Base-by-base conservation (phyloP, 2,329 filamentous ascomycete species). In the Monilinia aucupariae region DNA sequence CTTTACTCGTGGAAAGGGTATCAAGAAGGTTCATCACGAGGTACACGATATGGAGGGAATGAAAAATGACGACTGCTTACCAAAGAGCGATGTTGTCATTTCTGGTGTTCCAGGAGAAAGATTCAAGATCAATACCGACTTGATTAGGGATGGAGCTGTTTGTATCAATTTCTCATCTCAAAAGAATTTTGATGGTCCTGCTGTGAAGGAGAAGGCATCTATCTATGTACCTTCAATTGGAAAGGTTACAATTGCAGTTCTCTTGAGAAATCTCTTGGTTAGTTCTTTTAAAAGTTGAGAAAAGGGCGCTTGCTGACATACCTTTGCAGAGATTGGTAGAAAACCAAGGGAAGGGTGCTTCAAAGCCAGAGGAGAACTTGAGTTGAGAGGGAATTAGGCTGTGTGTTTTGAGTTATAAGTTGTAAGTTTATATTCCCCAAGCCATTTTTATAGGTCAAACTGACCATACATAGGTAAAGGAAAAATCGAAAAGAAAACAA, bases 101-200 rank as follows among this genome's bases (percentile, higher is more conserved):
- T 90, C 90, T 61, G 94, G 94, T 68, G 94, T 99, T 2, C 94
- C 94, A 0, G 85, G 86, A 30, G 89, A 96, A 67, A 84, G 82
- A 65, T 99, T 89, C 83, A 97, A 97, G 80, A 89, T 99, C 32
- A 90, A 92, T 7, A 89, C 88, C 4, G 84, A 90, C 59, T 79
- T 94, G 66, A 81, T 99, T 71, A 85, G 91, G 53, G 90, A 96
- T 63, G 94, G 94, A 54, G 92, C 91, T 37, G 91, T 96, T n/a
- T 99, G 94, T 81, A 92, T 99, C 79, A 99, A 99, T 78, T 97
- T 99, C 76, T 96, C 92, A 9, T 96, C 91, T 59, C 91, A 90
- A 76, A 91, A 92, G 80, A 97, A 99, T 78, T 97, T 97, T 76
- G 87, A 88, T 65, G 82, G 82, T 1, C 86, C 89, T 0, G 89